Conservation (phyloP, 2,329 filamentous ascomycete genomes). For the Fusarium sp. region DNA sequence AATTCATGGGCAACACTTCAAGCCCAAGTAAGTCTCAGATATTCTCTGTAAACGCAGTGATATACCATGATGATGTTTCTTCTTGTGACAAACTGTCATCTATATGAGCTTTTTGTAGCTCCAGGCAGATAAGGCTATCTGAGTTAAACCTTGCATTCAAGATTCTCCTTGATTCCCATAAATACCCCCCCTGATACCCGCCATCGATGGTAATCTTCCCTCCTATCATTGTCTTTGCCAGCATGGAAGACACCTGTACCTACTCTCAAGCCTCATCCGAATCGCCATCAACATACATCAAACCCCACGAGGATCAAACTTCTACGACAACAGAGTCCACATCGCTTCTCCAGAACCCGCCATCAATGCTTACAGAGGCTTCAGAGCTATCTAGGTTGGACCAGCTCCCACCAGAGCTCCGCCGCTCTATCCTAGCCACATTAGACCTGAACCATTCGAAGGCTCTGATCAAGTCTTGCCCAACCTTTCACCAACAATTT, state of each 20-base stretch:
- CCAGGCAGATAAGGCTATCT: background rate
- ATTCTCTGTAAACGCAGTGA: background rate
- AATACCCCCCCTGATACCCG: background rate
- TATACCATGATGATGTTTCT: background rate
- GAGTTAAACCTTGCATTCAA: background rate
- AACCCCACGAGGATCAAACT: background rate
- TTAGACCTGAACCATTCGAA: background rate
- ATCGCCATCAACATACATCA: background rate
- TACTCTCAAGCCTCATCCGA: background rate
- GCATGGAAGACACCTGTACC: background rate
- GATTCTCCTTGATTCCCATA: background rate
- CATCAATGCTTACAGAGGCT: background rate
- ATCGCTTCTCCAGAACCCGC: background rate
- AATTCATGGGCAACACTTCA: background rate
- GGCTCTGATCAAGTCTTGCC: background rate
- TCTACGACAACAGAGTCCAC: background rate
- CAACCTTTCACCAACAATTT: background rate
- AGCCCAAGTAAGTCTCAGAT: background rate
- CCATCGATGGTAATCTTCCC: background rate
- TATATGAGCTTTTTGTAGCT: background rate
- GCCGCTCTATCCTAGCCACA: background rate
- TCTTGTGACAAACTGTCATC: rapidly evolving
- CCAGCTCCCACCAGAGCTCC: background rate
- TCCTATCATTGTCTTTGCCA: background rate
- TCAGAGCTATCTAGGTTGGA: background rate